These are phyloP conservation scores for Favolaschia claudopus DNA, from an alignment of 768 basidiomycete genomes.

Conservation along the genomic window DNA sequence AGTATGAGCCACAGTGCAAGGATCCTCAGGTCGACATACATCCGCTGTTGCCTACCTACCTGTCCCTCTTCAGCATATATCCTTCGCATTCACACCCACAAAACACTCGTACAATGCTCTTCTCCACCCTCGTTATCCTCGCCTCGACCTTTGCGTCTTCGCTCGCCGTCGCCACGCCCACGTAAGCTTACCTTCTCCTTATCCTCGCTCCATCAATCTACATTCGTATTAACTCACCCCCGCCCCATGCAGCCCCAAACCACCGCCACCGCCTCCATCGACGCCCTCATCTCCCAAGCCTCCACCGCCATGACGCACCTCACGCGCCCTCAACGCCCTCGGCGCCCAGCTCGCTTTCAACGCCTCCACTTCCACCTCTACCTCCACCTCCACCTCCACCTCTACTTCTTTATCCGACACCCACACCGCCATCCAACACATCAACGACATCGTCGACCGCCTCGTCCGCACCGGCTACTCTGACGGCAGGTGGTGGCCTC, in stretches of 20 bases:
- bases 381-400: neutral
- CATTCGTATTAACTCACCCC: neutral
- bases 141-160: constrained; percentile 13
- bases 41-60: neutral
- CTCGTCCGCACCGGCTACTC: constrained; percentile 6
- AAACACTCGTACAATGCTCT: constrained; percentile 11
- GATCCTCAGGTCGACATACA: constrained; percentile 3
- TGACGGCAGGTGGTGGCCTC: neutral
- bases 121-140: constrained; percentile 15
- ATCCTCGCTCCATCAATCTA: neutral
- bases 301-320: neutral
- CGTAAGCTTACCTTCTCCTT: neutral
- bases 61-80: neutral
- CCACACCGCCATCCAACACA: neutral
- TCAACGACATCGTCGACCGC: neutral
- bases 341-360: neutral
- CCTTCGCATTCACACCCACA: too few species aligned
- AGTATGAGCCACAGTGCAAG: neutral
- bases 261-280: neutral
- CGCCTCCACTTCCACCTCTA: neutral
- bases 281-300: neutral
- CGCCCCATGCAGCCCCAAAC: neutral
- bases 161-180: constrained; percentile 3
- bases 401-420: neutral
- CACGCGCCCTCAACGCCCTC: constrained; percentile 1